Conservation (phyloP, 306 rosid species). For the Sphenostylis stenocarpa region DNA sequence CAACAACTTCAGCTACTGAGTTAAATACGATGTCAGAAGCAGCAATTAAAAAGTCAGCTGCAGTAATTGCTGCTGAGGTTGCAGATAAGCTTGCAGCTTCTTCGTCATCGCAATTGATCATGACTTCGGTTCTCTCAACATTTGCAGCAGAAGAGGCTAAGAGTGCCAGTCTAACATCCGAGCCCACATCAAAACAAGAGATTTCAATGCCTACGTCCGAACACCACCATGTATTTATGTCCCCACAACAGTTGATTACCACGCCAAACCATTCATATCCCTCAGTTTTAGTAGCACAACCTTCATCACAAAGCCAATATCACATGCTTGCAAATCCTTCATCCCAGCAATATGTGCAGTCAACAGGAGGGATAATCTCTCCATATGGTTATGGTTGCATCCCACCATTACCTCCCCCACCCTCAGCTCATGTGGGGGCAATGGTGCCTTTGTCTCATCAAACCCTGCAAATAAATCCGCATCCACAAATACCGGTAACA, state of each 20-base stretch:
- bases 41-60: slow-evolving; percentile 53
- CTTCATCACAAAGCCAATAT: slow-evolving; percentile 70
- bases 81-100: slow-evolving; percentile 97
- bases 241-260: slow-evolving; percentile 56
- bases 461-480: slow-evolving; percentile 51
- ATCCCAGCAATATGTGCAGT: slow-evolving; percentile 69
- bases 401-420: slow-evolving; percentile 55
- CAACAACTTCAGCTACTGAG: not conserved
- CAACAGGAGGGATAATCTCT: slow-evolving; percentile 55
- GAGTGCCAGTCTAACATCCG: slow-evolving; percentile 53
- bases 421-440: slow-evolving; percentile 53
- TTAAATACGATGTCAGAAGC: no score
- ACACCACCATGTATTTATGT: slow-evolving; percentile 51
- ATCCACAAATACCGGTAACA: slow-evolving; percentile 47
- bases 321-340: slow-evolving; percentile 59
- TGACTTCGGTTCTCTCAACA: slow-evolving; percentile 85
- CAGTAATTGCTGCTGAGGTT: slow-evolving; percentile 89
- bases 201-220: slow-evolving; percentile 51
- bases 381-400: slow-evolving; percentile 69
- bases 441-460: slow-evolving; percentile 60
- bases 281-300: slow-evolving; percentile 60
- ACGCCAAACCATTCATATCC: slow-evolving; percentile 65
- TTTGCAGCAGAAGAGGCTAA: slow-evolving; percentile 93
- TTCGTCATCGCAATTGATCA: slow-evolving; percentile 84
- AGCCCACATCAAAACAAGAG: slow-evolving; percentile 52